phyloP scores from a whole-genome alignment of 2,329 filamentous ascomycete genomes.

The Scytalidium sp. region DNA sequence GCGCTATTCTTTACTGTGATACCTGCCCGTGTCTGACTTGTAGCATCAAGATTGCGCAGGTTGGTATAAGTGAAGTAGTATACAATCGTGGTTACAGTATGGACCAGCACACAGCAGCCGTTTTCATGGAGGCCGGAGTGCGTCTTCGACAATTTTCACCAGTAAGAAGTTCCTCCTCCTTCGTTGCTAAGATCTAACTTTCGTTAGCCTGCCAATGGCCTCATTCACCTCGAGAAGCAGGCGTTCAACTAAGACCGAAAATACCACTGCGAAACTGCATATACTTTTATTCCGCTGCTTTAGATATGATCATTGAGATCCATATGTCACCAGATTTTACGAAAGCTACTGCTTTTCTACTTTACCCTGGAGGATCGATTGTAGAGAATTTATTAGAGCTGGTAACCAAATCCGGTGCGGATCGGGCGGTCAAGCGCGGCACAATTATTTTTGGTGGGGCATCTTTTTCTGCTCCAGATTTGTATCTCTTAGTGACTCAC shows the following conservation, averaged over 20 bases:
- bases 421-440: too few relatives aligned
- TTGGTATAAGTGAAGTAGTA: slow-evolving; percentile 93
- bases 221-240: slow-evolving; percentile 57
- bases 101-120: slow-evolving; percentile 77
- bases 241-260: neutral
- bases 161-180: slow-evolving; percentile 45
- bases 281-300: too few relatives aligned
- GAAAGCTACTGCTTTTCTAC: too few relatives aligned
- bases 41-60: slow-evolving; percentile 97
- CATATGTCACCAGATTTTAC: too few relatives aligned
- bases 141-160: slow-evolving; percentile 83
- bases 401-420: too few relatives aligned
- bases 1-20: slow-evolving; percentile 85
- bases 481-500: too few relatives aligned
- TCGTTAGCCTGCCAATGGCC: slow-evolving; percentile 57
- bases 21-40: slow-evolving; percentile 97
- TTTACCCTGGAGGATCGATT: too few relatives aligned
- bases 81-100: slow-evolving; percentile 94
- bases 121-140: slow-evolving; percentile 82
- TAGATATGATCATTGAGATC: too few relatives aligned
- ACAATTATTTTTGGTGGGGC: too few relatives aligned
- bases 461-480: too few relatives aligned
- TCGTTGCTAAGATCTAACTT: slow-evolving; percentile 10
- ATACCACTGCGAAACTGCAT: too few relatives aligned
- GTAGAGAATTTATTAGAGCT: too few relatives aligned